These are phyloP conservation scores for Pseudophaeomoniella oleicola DNA, from an alignment of 2,329 filamentous ascomycete genomes.

Conservation along the genomic window DNA sequence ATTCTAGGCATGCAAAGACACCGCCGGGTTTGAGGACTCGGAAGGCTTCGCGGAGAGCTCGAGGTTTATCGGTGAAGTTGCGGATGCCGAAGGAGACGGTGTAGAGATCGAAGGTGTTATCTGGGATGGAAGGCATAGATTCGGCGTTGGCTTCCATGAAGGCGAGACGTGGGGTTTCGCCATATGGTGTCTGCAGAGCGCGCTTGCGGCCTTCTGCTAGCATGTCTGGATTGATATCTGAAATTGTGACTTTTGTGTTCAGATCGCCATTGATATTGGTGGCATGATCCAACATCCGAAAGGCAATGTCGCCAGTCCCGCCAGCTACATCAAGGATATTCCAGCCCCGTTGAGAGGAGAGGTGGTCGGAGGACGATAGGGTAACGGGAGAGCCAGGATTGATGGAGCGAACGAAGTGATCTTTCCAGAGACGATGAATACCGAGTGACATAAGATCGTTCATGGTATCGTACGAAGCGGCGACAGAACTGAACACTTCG, in stretches of 20 bases:
- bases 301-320: conserved; percentile 94
- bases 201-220: conserved; percentile 74
- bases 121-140: conserved; percentile 48
- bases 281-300: conserved; percentile 84
- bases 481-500: conserved; percentile 87
- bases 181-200: conserved; percentile 48
- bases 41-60: conserved; percentile 67
- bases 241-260: conserved; percentile 71
- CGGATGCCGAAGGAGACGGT: conserved; percentile 95
- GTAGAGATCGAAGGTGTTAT: conserved; percentile 75
- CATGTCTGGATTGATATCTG: conserved; percentile 95
- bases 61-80: conserved; percentile 87
- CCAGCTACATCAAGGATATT: conserved; percentile 90
- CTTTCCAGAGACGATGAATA: conserved; percentile 93
- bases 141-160: conserved; percentile 92
- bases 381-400: conserved; percentile 52
- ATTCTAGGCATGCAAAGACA: conserved; percentile 92
- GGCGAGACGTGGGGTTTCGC: conserved; percentile 36
- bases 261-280: conserved; percentile 67
- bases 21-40: conserved; percentile 87
- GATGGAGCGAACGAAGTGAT: conserved; percentile 83
- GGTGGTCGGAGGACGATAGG: conserved; percentile 12
- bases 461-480: conserved; percentile 91
- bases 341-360: conserved; percentile 34
- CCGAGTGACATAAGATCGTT: conserved; percentile 98